These are phyloP conservation scores for Aspergillus jensenii DNA, from an alignment of 2,329 filamentous ascomycete species.

Conservation along the genomic window DNA sequence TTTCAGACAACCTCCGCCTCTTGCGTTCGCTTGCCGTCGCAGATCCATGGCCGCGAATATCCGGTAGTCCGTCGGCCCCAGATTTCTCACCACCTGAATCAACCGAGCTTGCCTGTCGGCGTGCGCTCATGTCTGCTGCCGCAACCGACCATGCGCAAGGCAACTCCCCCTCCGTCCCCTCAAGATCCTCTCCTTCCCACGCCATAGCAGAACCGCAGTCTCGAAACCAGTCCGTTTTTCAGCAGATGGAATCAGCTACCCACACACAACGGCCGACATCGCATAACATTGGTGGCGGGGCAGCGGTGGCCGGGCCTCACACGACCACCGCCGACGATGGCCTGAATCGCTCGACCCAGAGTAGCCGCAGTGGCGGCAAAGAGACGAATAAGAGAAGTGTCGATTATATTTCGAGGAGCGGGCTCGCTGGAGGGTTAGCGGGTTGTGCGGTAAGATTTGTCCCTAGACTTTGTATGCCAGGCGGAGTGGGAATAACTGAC, in stretches of 20 bases:
- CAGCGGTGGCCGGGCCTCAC: slow-evolving; percentile 15
- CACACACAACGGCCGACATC: slow-evolving; percentile 19
- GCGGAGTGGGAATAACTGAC: slow-evolving; percentile 7
- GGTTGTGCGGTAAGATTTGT: slow-evolving; percentile 75
- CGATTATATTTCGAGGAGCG: slow-evolving; percentile 81
- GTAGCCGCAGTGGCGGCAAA: slow-evolving; percentile 22
- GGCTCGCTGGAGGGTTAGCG: slow-evolving; percentile 82
- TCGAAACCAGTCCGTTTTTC: slow-evolving; percentile 17
- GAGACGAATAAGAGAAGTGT: slow-evolving; percentile 69
- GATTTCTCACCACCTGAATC: slow-evolving; percentile 15
- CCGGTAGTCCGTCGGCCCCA: slow-evolving; percentile 31
- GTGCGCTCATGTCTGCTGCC: slow-evolving; percentile 26
- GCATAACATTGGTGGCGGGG: slow-evolving; percentile 10
- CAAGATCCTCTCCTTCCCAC: slow-evolving; percentile 10
- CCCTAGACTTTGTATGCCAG: not conserved
- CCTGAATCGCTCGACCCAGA: slow-evolving; percentile 14
- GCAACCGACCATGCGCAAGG: slow-evolving; percentile 30
- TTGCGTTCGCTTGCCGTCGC: not conserved
- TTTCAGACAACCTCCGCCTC: not conserved
- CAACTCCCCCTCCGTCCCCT: slow-evolving; percentile 15
- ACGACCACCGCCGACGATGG: slow-evolving; percentile 16
- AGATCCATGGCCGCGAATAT: slow-evolving; percentile 24
- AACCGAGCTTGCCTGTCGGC: slow-evolving; percentile 10
- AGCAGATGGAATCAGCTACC: slow-evolving; percentile 34
- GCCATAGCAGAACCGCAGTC: slow-evolving; percentile 18